phyloP scores from a whole-genome alignment of 2,329 filamentous ascomycete genomes.

The Aspergillus sp. region DNA sequence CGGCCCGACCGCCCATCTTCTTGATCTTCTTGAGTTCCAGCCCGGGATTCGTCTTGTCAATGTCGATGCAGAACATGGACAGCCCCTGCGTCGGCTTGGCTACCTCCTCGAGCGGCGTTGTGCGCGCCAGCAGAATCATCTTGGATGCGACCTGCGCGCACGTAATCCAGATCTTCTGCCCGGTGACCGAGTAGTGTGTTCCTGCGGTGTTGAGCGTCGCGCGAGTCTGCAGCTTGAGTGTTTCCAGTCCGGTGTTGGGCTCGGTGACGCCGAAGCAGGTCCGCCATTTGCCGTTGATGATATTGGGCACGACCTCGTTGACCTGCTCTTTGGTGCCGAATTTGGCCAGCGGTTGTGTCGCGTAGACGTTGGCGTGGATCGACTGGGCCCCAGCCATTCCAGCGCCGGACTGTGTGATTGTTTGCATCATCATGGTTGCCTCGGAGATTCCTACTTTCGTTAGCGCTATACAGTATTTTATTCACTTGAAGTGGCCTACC shows the following conservation, averaged over 20 bases:
- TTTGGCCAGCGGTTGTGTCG: slow-evolving; percentile 69
- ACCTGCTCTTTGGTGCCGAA: slow-evolving; percentile 69
- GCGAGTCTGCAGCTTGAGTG: slow-evolving; percentile 65
- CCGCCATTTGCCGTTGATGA: slow-evolving; percentile 70
- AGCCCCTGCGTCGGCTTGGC: slow-evolving; percentile 72
- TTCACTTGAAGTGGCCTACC: too few species aligned
- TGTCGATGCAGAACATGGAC: slow-evolving; percentile 77
- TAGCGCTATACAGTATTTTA: too few species aligned
- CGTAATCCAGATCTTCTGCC: slow-evolving; percentile 89
- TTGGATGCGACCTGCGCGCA: slow-evolving; percentile 78
- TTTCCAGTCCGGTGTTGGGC: slow-evolving; percentile 77
- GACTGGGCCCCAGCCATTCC: slow-evolving; percentile 69
- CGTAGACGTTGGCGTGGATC: slow-evolving; percentile 57
- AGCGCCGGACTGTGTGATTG: slow-evolving; percentile 71
- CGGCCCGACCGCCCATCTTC: slow-evolving; percentile 81
- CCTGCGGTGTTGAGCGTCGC: slow-evolving; percentile 57
- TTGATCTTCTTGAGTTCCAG: slow-evolving; percentile 70
- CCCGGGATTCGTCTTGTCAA: slow-evolving; percentile 61
- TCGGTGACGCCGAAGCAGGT: slow-evolving; percentile 86
- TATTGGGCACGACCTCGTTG: slow-evolving; percentile 63
- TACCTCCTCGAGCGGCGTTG: slow-evolving; percentile 66
- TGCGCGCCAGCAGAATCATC: slow-evolving; percentile 81
- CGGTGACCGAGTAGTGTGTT: slow-evolving; percentile 65
- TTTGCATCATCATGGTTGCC: slow-evolving; percentile 85
- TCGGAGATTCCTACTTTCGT: slow-evolving; percentile 61